Conservation (phyloP, 139 green algal species). For the Haematococcus sp. region DNA sequence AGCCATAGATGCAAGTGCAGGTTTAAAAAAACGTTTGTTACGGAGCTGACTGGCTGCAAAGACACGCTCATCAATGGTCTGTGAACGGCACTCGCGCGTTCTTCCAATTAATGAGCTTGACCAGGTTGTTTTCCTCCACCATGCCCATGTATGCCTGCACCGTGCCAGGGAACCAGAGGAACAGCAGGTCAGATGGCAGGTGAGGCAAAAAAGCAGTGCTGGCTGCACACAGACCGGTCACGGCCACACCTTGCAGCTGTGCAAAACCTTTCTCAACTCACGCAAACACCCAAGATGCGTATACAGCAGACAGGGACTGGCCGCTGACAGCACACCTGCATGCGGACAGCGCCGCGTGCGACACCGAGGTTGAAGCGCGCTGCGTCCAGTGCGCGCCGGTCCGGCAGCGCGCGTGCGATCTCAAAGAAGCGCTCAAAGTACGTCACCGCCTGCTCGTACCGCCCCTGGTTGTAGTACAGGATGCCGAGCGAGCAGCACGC, state of each 20-base stretch:
- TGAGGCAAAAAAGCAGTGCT: too few species aligned
- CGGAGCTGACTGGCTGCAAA: too few species aligned
- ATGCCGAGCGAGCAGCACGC: slow-evolving; percentile 70
- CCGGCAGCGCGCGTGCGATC: slow-evolving; percentile 48
- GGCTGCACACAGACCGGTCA: too few species aligned
- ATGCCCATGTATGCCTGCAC: slow-evolving; percentile 43
- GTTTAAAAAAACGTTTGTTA: too few species aligned
- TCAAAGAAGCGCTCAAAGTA: slow-evolving; percentile 84
- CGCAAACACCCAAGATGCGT: too few species aligned
- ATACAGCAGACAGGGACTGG: neutral
- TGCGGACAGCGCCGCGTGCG: slow-evolving; percentile 43
- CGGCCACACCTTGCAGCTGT: too few species aligned
- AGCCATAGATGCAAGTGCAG: too few species aligned
- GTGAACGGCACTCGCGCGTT: slow-evolving; percentile 32
- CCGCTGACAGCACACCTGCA: slow-evolving; percentile 13
- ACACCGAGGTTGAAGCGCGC: slow-evolving; percentile 69
- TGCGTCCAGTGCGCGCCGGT: slow-evolving; percentile 58
- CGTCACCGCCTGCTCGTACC: slow-evolving; percentile 32
- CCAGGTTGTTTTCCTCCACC: slow-evolving; percentile 37
- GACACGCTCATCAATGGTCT: slow-evolving; percentile 6
- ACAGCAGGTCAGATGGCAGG: neutral
- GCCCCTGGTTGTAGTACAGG: slow-evolving; percentile 55
- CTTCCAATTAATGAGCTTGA: slow-evolving; percentile 56
- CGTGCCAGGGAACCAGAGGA: neutral
- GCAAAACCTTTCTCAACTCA: too few species aligned